Base-by-base conservation (phyloP, 2,329 filamentous ascomycete genomes). In the Exophiala sideris region DNA sequence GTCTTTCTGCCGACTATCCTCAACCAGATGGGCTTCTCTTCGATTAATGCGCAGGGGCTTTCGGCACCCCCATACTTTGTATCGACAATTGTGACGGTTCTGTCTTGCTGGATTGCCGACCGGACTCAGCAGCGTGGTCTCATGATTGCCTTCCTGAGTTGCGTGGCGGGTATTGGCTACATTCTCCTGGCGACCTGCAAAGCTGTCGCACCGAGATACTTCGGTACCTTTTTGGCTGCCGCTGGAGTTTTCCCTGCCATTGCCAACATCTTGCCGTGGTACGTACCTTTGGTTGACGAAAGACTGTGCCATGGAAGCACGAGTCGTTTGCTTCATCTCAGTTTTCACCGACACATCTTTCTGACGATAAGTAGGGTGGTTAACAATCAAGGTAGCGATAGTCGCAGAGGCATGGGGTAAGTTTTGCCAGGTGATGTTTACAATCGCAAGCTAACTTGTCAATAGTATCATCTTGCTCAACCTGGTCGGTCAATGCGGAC, bases 401-500 rank as follows among this genome's bases (percentile, higher is more conserved):
- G 52, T 20, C 56, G 57, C 11, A 48, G 60, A 46, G 60, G 58
- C 33, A 57, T 58, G 29, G 60, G 58, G 48, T 51, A 24, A 48
- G 52, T 50, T 5, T 41, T 2, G 10, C 10, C 2, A 3, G 12
- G 6, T 16, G 4, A 3, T 14, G 5, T 41, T n/a, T 1, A 4
- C 12, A 38, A n/a, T n/a, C 35, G 14, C 9, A 41, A 20, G 16
- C 21, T 16, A 41, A 16, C 4, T 3, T 20, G 10, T 41, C 3
- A 12, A 20, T n/a, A 44, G 41, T 1, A 88, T 95, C 65, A 89
- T 87, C 1, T 76, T 95, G 29, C 70, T 96, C 66, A 91, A 95
- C 70, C 65, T 90, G 32, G 78, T 95, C 12, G 91, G 89, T 1
- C 89, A 94, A 71, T 85, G 84, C 57, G 89, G 89, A 0, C 88